phyloP scores from a whole-genome alignment of 2,329 filamentous ascomycete genomes.

The Alternaria triticina region DNA sequence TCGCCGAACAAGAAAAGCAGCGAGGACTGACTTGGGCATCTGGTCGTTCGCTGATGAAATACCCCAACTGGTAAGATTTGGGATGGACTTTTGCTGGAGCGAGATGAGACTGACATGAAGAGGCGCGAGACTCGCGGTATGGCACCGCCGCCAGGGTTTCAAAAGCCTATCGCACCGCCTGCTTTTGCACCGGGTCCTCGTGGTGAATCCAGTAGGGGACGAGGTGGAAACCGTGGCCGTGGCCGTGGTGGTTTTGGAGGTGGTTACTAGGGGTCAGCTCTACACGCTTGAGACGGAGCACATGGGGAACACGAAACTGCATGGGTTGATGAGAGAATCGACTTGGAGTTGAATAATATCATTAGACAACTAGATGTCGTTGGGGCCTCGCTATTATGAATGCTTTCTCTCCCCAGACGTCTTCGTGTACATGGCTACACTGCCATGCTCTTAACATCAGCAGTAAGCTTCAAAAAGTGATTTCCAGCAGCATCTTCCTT shows the following conservation, averaged over 20 bases:
- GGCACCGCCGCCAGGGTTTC: neutral
- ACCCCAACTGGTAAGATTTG: slow-evolving; percentile 8
- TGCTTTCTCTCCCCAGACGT: neutral
- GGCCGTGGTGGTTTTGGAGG: neutral
- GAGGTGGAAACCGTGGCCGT: neutral
- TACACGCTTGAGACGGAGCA: neutral
- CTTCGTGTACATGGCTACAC: neutral
- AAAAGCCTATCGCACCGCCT: no score
- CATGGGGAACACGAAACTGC: neutral
- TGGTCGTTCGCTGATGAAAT: neutral
- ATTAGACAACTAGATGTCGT: neutral
- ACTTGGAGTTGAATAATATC: neutral
- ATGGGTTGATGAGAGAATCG: neutral
- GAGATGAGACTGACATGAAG: neutral
- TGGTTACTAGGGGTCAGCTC: neutral
- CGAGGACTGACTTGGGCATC: neutral
- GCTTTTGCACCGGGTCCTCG: neutral
- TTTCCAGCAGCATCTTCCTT: slow-evolving; percentile 28
- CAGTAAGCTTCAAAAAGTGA: slow-evolving; percentile 12
- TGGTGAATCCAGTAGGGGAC: neutral
- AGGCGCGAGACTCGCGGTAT: neutral
- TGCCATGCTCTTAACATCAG: neutral
- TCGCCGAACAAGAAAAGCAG: neutral
- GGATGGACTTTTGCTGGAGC: neutral
- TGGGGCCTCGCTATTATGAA: neutral